Conservation (phyloP, 345 rosid species). For the Murraya koenigii region DNA sequence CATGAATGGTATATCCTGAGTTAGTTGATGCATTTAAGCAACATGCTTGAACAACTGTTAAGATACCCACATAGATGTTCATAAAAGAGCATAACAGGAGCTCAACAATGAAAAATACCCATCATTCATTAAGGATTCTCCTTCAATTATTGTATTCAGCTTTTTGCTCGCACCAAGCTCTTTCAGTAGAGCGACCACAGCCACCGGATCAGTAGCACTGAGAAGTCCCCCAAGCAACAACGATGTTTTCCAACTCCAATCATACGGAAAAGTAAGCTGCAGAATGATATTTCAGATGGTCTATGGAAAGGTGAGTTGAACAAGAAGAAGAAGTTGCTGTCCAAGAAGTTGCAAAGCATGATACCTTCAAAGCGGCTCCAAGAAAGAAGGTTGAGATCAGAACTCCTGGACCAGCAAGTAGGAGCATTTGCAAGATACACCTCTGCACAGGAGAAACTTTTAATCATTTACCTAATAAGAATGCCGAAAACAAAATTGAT, state of each 20-base stretch:
- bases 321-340: neutral
- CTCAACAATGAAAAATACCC: constrained; percentile 48
- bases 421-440: constrained; percentile 80
- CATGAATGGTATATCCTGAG: neutral
- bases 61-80: neutral
- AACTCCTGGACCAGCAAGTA: constrained; percentile 98
- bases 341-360: neutral
- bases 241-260: constrained; percentile 91
- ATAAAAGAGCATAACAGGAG: neutral
- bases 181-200: constrained; percentile 91
- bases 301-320: neutral
- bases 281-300: constrained; percentile 14
- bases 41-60: neutral
- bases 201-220: constrained; percentile 98
- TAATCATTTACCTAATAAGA: neutral
- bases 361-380: constrained; percentile 78
- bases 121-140: constrained; percentile 98
- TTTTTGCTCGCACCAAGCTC: constrained; percentile 99
- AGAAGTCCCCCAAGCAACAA: constrained; percentile 94
- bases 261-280: constrained; percentile 84
- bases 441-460: constrained; percentile 44
- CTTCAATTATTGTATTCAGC: constrained; percentile 89
- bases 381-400: constrained; percentile 78
- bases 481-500: too few species aligned
- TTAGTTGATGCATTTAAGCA: neutral